phyloP scores from a whole-genome alignment of 495 filamentous ascomycete species.

The Margaritispora aquatica region DNA sequence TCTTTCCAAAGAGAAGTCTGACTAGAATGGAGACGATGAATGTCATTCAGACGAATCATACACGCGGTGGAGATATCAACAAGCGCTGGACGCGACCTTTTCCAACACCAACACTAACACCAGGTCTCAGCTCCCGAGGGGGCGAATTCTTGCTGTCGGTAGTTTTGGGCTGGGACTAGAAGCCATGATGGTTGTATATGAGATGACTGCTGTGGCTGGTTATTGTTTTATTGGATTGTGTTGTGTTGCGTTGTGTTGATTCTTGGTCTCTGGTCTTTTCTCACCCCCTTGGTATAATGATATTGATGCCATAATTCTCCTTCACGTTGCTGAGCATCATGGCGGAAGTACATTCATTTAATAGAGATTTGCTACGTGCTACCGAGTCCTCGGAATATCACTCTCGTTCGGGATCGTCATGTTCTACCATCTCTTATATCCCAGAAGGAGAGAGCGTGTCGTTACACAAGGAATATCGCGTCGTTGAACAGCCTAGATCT shows the following conservation, averaged over 20 bases:
- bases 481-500: not conserved
- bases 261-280: not conserved
- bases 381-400: not conserved
- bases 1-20: not conserved
- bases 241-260: not conserved
- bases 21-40: not conserved
- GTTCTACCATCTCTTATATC: not conserved
- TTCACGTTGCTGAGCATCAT: not conserved
- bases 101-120: not conserved
- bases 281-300: no score
- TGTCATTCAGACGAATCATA: not conserved
- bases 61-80: not conserved
- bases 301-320: not conserved
- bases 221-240: not conserved
- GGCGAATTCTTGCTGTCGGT: not conserved
- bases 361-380: not conserved
- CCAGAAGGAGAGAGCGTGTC: not conserved
- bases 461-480: not conserved
- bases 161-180: not conserved
- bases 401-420: not conserved
- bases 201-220: not conserved
- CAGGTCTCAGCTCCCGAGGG: not conserved
- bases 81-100: not conserved
- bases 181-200: not conserved
- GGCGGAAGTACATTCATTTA: not conserved